Evolutionary conservation across 2,329 filamentous ascomycete species (phyloP).

Genomic region (Eutypa lata): DNA sequence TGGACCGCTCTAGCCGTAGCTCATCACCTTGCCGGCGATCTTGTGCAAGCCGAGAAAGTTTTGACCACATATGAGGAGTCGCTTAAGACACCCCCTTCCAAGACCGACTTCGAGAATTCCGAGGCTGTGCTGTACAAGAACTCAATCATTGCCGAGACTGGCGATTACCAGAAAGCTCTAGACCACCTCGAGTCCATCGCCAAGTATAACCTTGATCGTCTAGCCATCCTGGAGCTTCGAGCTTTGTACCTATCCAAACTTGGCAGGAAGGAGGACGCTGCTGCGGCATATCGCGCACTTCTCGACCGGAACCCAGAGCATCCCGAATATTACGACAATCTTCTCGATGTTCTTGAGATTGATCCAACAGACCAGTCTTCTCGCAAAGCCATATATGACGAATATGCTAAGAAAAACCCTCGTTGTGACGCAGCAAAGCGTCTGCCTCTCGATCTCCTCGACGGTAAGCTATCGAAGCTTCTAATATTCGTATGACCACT

Average conservation of each 20-base stretch:
- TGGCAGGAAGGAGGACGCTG: constrained; percentile 74
- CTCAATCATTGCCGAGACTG: constrained; percentile 84
- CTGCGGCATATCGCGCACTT: constrained; percentile 74
- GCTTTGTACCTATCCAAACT: constrained; percentile 82
- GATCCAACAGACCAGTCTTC: constrained; percentile 56
- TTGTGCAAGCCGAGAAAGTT: constrained; percentile 83
- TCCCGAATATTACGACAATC: constrained; percentile 76
- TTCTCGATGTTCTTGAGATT: constrained; percentile 68
- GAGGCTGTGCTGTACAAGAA: constrained; percentile 97
- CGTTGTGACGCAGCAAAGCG: constrained; percentile 82
- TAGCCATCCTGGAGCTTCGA: constrained; percentile 80
- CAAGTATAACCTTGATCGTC: constrained; percentile 77
- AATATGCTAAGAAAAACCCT: constrained; percentile 77
- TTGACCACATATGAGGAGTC: constrained; percentile 92
- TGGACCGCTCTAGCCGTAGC: constrained; percentile 98
- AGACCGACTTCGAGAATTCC: constrained; percentile 84
- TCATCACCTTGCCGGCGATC: constrained; percentile 83
- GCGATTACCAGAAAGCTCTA: constrained; percentile 77
- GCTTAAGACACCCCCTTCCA: constrained; percentile 73
- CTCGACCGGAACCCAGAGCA: constrained; percentile 87
- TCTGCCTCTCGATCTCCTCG: constrained; percentile 84
- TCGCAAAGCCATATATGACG: constrained; percentile 72
- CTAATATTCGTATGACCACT: background rate
- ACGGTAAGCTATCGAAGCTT: constrained; percentile 47
- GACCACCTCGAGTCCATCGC: constrained; percentile 78